These are phyloP conservation scores for Penicillium occitanis DNA, from an alignment of 2,329 filamentous ascomycete species.

Conservation along the genomic window DNA sequence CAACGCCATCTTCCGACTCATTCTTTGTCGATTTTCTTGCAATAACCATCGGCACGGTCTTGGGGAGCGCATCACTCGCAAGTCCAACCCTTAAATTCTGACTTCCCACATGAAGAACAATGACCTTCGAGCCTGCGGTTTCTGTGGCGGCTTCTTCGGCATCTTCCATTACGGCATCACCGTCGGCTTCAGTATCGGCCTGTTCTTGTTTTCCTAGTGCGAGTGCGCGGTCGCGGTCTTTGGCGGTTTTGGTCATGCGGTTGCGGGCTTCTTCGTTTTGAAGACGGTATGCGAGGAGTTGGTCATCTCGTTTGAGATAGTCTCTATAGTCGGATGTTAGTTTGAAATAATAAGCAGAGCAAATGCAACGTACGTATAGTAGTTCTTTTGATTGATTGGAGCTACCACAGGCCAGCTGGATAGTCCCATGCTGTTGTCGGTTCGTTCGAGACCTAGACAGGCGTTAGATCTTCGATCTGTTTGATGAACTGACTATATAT, in stretches of 20 bases:
- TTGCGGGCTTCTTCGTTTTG: constrained; percentile 85
- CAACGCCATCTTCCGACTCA: too few species aligned
- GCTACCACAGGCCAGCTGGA: constrained; percentile 89
- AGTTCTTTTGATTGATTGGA: constrained; percentile 99
- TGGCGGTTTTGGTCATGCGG: constrained; percentile 77
- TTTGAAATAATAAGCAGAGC: neutral
- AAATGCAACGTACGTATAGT: constrained; percentile 74
- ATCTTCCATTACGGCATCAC: constrained; percentile 58
- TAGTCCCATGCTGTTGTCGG: constrained; percentile 97
- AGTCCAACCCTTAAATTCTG: constrained; percentile 93
- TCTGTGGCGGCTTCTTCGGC: constrained; percentile 58
- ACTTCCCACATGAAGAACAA: constrained; percentile 92
- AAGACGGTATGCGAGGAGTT: constrained; percentile 83
- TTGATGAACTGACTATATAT: neutral
- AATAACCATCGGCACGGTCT: constrained; percentile 89
- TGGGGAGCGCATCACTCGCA: constrained; percentile 92
- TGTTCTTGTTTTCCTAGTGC: constrained; percentile 63
- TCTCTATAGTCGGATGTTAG: constrained; percentile 58
- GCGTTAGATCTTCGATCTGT: neutral
- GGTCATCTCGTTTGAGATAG: constrained; percentile 97
- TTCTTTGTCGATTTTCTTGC: constrained; percentile 74
- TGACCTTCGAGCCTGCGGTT: constrained; percentile 80
- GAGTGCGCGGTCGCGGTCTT: constrained; percentile 81
- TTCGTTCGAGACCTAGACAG: constrained; percentile 79
- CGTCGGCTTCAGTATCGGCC: constrained; percentile 58